These are phyloP conservation scores for Plasmodiophora brassicae DNA, from an alignment of 208 protist genomes.

Conservation along the genomic window DNA sequence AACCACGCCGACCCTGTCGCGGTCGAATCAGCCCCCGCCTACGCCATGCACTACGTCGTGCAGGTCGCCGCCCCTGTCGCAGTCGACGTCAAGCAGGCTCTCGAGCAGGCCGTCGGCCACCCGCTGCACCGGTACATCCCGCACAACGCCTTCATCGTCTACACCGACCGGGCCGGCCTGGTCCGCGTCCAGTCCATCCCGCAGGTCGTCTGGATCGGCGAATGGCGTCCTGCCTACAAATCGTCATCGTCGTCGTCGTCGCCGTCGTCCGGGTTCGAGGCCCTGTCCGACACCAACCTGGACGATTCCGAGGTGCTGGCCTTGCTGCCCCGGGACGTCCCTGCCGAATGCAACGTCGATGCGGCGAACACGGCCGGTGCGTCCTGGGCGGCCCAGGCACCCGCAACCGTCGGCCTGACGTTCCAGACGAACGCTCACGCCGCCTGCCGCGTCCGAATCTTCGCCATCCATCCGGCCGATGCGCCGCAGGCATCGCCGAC, in stretches of 20 bases:
- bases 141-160: constrained; percentile 2
- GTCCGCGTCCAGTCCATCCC: background rate
- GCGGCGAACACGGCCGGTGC: background rate
- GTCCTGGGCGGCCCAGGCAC: background rate
- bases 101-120: background rate
- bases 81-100: background rate
- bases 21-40: too few relatives aligned
- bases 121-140: background rate
- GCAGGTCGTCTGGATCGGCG: background rate
- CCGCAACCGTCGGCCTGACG: too few relatives aligned
- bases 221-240: background rate
- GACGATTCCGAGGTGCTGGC: background rate
- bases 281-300: background rate
- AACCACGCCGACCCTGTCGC: too few relatives aligned
- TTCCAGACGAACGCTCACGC: background rate
- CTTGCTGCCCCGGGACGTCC: background rate
- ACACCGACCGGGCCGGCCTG: background rate
- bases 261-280: background rate
- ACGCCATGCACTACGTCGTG: too few relatives aligned
- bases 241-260: background rate
- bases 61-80: background rate
- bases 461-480: background rate
- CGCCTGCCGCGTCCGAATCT: background rate
- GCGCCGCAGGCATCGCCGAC: background rate
- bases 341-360: background rate